Evolutionary conservation across 1,284 basidiomycete species (phyloP).

Genomic region (Puccinia novopanici): DNA sequence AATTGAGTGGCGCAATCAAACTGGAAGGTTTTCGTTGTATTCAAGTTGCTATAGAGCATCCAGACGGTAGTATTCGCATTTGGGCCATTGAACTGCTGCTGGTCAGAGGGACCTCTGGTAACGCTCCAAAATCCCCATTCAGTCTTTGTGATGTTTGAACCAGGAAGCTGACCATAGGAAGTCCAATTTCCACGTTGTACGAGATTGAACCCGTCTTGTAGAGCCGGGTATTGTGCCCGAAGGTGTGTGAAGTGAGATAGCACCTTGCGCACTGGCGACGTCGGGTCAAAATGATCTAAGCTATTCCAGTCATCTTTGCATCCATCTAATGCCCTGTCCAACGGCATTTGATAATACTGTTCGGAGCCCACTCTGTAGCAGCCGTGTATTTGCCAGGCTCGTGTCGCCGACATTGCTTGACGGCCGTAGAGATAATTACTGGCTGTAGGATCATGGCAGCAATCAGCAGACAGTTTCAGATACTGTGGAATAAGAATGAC

Average conservation of each 20-base stretch:
- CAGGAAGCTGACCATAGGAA: constrained; percentile 71
- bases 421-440: constrained; percentile 64
- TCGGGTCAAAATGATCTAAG: constrained; percentile 91
- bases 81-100: constrained; percentile 63
- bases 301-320: constrained; percentile 85
- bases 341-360: constrained; percentile 85
- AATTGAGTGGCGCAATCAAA: constrained; percentile 59
- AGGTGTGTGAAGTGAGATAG: constrained; percentile 73
- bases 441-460: background rate
- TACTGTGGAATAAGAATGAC: constrained; percentile 65
- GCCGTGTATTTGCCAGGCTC: constrained; percentile 85
- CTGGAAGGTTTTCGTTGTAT: constrained; percentile 42
- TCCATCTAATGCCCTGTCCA: constrained; percentile 74
- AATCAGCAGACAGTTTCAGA: constrained; percentile 54
- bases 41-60: constrained; percentile 50
- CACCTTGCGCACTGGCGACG: constrained; percentile 71
- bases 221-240: constrained; percentile 68
- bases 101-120: constrained; percentile 57
- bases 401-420: constrained; percentile 80
- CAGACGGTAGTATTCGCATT: constrained; percentile 61
- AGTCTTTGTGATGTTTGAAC: constrained; percentile 75
- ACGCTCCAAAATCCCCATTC: constrained; percentile 84
- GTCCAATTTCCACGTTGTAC: constrained; percentile 81
- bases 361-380: constrained; percentile 83
- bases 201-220: constrained; percentile 81